These are phyloP conservation scores for Colletotrichum sp. DNA, from an alignment of 2,329 filamentous ascomycete genomes.

Conservation along the genomic window DNA sequence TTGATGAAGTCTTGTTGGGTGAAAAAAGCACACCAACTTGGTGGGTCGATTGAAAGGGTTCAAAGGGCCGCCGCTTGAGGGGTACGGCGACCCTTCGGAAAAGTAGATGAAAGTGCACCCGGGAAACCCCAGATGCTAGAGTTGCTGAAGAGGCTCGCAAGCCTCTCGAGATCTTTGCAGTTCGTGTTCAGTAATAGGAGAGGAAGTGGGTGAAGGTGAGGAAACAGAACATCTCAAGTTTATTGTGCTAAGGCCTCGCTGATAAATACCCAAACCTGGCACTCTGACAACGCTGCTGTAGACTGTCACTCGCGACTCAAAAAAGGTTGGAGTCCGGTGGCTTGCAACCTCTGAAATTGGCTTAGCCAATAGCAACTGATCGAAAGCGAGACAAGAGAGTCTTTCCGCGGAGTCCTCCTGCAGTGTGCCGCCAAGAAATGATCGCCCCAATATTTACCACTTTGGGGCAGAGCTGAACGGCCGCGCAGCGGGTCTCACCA, in stretches of 20 bases:
- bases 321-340: neutral
- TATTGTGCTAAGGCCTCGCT: neutral
- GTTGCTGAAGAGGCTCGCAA: neutral
- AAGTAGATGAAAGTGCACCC: neutral
- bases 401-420: neutral
- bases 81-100: neutral
- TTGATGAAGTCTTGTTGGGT: neutral
- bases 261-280: neutral
- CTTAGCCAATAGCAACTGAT: neutral
- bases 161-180: neutral
- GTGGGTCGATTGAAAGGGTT: neutral
- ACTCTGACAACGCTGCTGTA: neutral
- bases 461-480: neutral
- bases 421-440: neutral
- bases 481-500: neutral
- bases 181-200: accelerated
- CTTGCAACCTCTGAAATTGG: neutral
- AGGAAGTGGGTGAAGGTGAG: neutral
- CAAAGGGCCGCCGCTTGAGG: neutral
- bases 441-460: neutral
- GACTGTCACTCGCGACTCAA: neutral
- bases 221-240: accelerated
- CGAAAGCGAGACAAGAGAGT: neutral
- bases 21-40: neutral
- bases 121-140: accelerated